These are phyloP conservation scores for Phylloporus sp. DNA, from an alignment of 768 basidiomycete species.

Conservation along the genomic window DNA sequence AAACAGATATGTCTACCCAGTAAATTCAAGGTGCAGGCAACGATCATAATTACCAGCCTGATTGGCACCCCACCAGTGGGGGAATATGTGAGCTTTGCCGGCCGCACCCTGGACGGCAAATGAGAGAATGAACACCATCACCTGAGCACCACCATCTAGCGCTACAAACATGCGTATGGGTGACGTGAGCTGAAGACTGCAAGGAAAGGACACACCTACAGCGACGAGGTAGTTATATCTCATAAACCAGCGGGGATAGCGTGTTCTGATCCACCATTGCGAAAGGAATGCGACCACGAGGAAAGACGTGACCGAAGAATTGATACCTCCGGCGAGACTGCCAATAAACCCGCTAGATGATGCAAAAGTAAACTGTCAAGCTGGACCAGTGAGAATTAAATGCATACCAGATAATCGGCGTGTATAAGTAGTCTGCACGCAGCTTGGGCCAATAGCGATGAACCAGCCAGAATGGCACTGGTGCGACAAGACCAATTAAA, in stretches of 20 bases:
- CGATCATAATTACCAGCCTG: conserved; percentile 41
- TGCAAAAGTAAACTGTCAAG: not conserved
- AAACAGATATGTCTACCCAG: conserved; percentile 1
- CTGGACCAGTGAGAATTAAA: not conserved
- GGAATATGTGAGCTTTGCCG: conserved; percentile 47
- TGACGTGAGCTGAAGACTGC: too few relatives aligned
- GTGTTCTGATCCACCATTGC: conserved; percentile 38
- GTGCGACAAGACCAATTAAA: conserved; percentile 31
- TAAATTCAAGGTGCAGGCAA: conserved; percentile 16
- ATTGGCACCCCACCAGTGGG: conserved; percentile 60
- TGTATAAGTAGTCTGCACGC: conserved; percentile 25
- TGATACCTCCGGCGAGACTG: conserved; percentile 24
- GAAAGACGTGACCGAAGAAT: conserved; percentile 18
- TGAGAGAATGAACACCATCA: conserved; percentile 53
- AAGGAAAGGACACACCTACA: conserved; percentile 37
- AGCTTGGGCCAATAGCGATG: conserved; percentile 35
- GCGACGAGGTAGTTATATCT: conserved; percentile 35
- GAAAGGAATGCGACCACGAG: conserved; percentile 30
- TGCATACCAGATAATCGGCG: conserved; percentile 27
- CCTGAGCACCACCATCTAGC: conserved; percentile 41
- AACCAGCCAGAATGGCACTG: conserved; percentile 40
- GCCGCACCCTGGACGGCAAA: conserved; percentile 50
- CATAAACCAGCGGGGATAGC: conserved; percentile 34
- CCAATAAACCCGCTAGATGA: conserved; percentile 9
- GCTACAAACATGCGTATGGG: conserved; percentile 10